Evolutionary conservation across 2,329 filamentous ascomycete genomes (phyloP), one percentile per base, ranked within the genome.

Genomic region (Alternaria tenuissima): DNA sequence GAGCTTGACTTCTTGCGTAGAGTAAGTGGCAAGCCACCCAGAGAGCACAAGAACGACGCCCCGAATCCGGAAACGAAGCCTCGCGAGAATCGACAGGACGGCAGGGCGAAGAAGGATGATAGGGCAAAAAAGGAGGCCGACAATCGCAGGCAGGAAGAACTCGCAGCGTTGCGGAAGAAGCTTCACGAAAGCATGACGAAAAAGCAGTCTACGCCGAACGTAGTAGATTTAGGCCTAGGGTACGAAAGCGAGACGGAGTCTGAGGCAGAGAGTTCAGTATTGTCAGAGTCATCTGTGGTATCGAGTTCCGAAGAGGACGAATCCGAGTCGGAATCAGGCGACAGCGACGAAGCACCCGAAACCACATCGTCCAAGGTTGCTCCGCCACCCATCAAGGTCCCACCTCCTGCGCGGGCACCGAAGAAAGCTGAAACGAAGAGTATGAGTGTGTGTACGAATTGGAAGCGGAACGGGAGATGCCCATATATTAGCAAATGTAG

Each of bases 1-100:
- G 75, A 78, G 49, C 54, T 86, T 57, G 82, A 85, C 56, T 74
- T 79, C 28, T 61, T 80, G 22, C 61, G 66, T 30, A 72, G 64
- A 30, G 57, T 77, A 8, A 71, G 67, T 46, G 72, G 69, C 22
- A 63, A 65, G 43, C 56, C 65, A 8, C 48, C 42, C 65, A 52
- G 51, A 38, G 57, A 60, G 14, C n/a, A 32, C 30, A 28, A 26
- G 12, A 18, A 16, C 7, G 20, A n/a, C 7, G 18, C 7, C 26
- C 18, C 44, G 20, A 12, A 48, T 4, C 46, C 49, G 3, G 42
- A 49, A 4, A 42, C 53, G 4, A 56, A 52, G 24, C 36, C 26
- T 20, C 24, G 43, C 14, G 54, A 64, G 16, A 61, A 32, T 32
- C 61, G 49, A 9, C 43, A 62, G n/a, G 28, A 42, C 9, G 52